Base-by-base conservation (phyloP, 78 protist species). In the Diacronema lutheri region DNA sequence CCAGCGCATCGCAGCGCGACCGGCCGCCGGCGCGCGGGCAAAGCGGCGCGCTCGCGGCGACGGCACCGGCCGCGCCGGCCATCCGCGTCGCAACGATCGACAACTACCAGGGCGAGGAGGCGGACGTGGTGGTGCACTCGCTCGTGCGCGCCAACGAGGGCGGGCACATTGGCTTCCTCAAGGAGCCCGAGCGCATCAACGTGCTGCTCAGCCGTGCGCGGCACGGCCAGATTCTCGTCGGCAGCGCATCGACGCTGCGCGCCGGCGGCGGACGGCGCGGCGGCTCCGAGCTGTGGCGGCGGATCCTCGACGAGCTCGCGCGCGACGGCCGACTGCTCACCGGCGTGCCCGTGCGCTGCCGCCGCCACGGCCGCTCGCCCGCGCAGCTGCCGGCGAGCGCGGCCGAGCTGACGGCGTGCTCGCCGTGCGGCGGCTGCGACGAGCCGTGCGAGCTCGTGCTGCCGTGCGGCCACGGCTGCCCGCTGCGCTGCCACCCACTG, bases 191-290 rank as follows among this genome's bases (percentile, higher is more conserved):
- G 50, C 84, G 90, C 26, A 40, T 77, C 44, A 86, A 86, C 57
- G 90, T 86, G 57, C 84, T 86, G 46, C 31, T 41, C 65, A 41
- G 85, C 37, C 84, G 90, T 20, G 85, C 90, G 46, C 64, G 80
- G 25, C 11, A 1, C 21, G 90, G 90, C 12, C n/a, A 76, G 55
- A 19, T 62, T 41, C 12, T 86, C 19, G 12, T 86, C 23, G 90
- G 90, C 60, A 81, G 71, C 41, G 62, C n/a, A 7, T 44, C 50
- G 7, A 44, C 50, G 50, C 50, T 44, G 7, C 50, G 50, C 7
- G 50, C 50, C 7, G 50, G 16, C 3, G 0, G 62, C 55, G 11
- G 55, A 72, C 41, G 7, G 74, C 69, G 35, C n/a, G 72, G 13
- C 55, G 68, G 71, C 69, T 12, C 69, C 84, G 35, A 7, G 50